phyloP scores from a whole-genome alignment of 257 asterid genomes.

The Echites panduratus region DNA sequence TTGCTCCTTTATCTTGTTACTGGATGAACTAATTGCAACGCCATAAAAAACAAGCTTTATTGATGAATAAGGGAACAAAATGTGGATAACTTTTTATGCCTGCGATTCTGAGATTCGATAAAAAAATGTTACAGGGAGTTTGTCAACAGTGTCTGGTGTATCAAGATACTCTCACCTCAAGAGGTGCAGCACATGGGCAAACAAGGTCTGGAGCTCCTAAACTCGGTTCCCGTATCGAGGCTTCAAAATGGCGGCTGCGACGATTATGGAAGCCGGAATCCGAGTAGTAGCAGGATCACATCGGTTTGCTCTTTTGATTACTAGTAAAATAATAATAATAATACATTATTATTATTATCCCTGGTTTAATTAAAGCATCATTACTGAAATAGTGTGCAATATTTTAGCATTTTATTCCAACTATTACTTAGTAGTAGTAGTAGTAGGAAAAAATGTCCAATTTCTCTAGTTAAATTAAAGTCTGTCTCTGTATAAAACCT shows the following conservation, averaged over 20 bases:
- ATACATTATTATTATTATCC: background rate
- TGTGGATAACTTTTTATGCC: background rate
- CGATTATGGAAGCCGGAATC: slow-evolving; percentile 36
- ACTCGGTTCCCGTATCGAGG: slow-evolving; percentile 43
- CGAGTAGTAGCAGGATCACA: slow-evolving; percentile 39
- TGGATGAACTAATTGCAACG: background rate
- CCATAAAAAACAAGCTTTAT: background rate
- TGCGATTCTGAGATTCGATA: background rate
- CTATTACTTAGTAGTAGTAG: slow-evolving; percentile 2
- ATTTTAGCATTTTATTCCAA: slow-evolving; percentile 3
- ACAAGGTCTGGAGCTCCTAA: slow-evolving; percentile 52
- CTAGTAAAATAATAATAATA: slow-evolving; percentile 23
- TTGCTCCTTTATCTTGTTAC: background rate
- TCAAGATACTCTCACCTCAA: slow-evolving; percentile 73
- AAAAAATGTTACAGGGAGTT: slow-evolving; percentile 49
- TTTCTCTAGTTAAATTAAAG: background rate
- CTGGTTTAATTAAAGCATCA: background rate
- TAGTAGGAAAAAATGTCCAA: background rate
- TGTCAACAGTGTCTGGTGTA: slow-evolving; percentile 68
- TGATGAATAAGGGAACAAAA: background rate
- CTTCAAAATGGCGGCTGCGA: slow-evolving; percentile 38
- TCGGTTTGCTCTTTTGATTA: slow-evolving; percentile 56
- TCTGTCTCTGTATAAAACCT: background rate
- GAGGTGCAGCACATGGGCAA: slow-evolving; percentile 81
- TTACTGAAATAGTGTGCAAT: background rate